These are phyloP conservation scores for Jimgerdemannia lactiflua DNA, from an alignment of 192 early-diverging fungal species.

Conservation along the genomic window DNA sequence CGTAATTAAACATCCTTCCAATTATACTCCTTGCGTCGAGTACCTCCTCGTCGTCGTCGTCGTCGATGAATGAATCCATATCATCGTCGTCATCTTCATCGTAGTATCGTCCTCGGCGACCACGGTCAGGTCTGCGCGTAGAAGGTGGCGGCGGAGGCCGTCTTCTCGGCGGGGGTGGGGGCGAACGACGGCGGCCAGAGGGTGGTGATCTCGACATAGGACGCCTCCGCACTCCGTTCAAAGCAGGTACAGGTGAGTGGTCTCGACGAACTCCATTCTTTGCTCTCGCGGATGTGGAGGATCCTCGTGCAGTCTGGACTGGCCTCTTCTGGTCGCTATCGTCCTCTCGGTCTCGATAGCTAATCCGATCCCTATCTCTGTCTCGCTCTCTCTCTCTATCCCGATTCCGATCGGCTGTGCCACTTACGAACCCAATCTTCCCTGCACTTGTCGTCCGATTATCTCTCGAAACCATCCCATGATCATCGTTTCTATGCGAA, in stretches of 20 bases:
- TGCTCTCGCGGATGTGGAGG: not conserved
- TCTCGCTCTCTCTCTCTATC: not conserved
- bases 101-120: constrained; percentile 2
- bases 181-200: not conserved
- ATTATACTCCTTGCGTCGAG: constrained; percentile 19
- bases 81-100: constrained; percentile 34
- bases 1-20: constrained; percentile 29
- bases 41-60: constrained; percentile 25
- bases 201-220: not conserved
- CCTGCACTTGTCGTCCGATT: not conserved
- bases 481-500: too few relatives aligned
- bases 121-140: not conserved
- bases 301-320: not conserved
- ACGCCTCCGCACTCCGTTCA: not conserved
- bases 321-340: not conserved
- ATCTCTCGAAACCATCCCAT: too few relatives aligned
- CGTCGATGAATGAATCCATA: constrained; percentile 26
- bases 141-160: not conserved
- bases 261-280: constrained; percentile 1
- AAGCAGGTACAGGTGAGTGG: not conserved
- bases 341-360: not conserved
- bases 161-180: constrained; percentile 23
- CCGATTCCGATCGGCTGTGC: not conserved
- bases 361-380: not conserved
- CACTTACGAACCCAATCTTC: not conserved